These are phyloP conservation scores for Aspergillus bertholletiae DNA, from an alignment of 495 filamentous ascomycete species.

Conservation along the genomic window DNA sequence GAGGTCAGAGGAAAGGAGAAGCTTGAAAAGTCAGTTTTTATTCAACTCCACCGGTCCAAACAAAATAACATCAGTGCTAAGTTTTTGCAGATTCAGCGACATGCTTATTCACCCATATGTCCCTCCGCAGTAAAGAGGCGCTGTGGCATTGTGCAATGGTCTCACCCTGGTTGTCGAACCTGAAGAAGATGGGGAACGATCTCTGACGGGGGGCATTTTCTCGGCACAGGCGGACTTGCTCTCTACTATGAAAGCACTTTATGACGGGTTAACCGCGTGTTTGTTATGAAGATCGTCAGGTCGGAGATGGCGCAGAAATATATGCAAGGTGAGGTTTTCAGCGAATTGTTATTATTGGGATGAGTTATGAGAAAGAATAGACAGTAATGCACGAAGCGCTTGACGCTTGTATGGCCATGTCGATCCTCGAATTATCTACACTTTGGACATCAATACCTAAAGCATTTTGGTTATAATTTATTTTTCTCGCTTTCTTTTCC, in stretches of 20 bases:
- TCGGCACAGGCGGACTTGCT: conserved; percentile 95
- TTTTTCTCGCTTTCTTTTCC: not conserved
- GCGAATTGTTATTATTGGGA: conserved; percentile 23
- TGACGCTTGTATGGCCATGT: conserved; percentile 4
- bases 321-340: conserved; percentile 49
- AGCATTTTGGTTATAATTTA: not conserved
- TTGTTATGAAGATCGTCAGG: conserved; percentile 87
- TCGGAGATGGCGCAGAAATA: conserved; percentile 84
- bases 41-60: not conserved
- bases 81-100: conserved; percentile 66
- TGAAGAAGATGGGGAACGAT: conserved; percentile 67
- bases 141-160: conserved; percentile 16
- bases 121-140: conserved; percentile 58
- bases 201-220: conserved; percentile 74
- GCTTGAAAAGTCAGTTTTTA: conserved; percentile 64
- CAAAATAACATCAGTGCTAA: conserved; percentile 13
- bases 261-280: conserved; percentile 58
- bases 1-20: conserved; percentile 94
- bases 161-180: conserved; percentile 65
- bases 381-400: conserved; percentile 37
- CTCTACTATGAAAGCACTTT: conserved; percentile 80
- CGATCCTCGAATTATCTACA: not conserved
- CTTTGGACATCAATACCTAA: not conserved
- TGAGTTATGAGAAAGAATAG: conserved; percentile 48
- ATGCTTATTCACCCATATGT: conserved; percentile 86